Base-by-base conservation (phyloP, 495 filamentous ascomycete species). In the Halenospora varia region DNA sequence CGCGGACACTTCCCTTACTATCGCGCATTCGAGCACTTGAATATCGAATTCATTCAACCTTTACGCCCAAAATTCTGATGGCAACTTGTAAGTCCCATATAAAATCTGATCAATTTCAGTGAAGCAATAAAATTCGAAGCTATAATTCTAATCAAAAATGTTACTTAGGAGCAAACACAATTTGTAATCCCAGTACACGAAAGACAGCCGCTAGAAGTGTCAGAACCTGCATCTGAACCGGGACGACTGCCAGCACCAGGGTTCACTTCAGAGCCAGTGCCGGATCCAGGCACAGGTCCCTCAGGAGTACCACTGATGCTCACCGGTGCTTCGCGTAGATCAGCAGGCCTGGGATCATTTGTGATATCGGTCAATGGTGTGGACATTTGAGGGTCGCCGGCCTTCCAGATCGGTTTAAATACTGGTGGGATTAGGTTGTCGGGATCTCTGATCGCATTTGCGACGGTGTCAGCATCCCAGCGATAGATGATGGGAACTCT, bases 1-100 rank as follows among this genome's bases (percentile, higher is more conserved):
- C 47, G 47, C 24, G 8, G 11, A 10, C 18, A 50, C n/a, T 50
- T 50, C 17, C 47, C 47, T 24, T 50, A 50, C 22, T 50, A 50
- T 50, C 13, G 23, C 15, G 47, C 47, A 50, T n/a, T 50, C 9
- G 17, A 50, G 6, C 47, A 50, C 20, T 50, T 50, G 47, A 20
- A 50, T 3, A 50, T 50, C 22, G 24, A 24, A 24, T 50, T 50
- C 24, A 23, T 50, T 50, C 47, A 25, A 20, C 47, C 10, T 25
- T 50, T 19, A 17, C 3, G n/a, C 24, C 47, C 47, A 10, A 20
- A 25, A 4, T 13, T 35, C 29, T 35, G n/a, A n/a, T n/a, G n/a
- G n/a, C n/a, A n/a, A n/a, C n/a, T n/a, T n/a, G n/a, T n/a, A n/a
- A n/a, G n/a, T n/a, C n/a, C n/a, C n/a, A n/a, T n/a, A n/a, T n/a